A percentile compares a stretch with the other conserved stretches of the same genome.
Conservation (phyloP, 2,329 filamentous ascomycete genomes). For the Sphaerulina vaccinii region DNA sequence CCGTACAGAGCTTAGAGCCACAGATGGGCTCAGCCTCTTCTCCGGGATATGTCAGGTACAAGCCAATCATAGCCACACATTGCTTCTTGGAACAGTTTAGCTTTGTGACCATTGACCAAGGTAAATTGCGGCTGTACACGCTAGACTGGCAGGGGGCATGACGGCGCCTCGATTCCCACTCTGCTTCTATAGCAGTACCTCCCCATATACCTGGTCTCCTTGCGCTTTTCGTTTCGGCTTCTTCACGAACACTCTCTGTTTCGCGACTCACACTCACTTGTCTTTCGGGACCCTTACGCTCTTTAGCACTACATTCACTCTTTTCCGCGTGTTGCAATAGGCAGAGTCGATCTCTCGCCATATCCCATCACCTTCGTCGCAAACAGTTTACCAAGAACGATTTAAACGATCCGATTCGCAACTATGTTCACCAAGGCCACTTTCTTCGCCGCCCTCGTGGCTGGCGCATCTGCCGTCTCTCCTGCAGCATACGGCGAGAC, state of each 20-base stretch:
- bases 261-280: conserved; percentile 30
- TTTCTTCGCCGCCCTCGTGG: conserved; percentile 32
- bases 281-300: conserved; percentile 37
- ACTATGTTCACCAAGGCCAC: conserved; percentile 34
- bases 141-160: too few species aligned
- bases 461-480: conserved; percentile 27
- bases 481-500: conserved; percentile 22
- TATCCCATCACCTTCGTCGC: conserved; percentile 13
- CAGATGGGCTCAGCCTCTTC: conserved; percentile 13
- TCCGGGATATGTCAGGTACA: conserved; percentile 18
- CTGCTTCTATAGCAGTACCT: conserved; percentile 1
- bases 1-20: conserved; percentile 5
- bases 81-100: conserved; percentile 15
- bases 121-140: conserved; percentile 22
- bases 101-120: conserved; percentile 19
- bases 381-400: conserved; percentile 15
- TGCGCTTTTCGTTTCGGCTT: conserved; percentile 11
- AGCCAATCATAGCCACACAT: conserved; percentile 16
- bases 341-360: conserved; percentile 29
- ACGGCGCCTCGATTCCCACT: conserved; percentile 12
- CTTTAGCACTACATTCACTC: conserved; percentile 36
- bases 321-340: conserved; percentile 30
- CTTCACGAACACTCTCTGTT: conserved; percentile 28
- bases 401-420: conserved; percentile 20
- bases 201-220: neutral